Base-by-base conservation (phyloP, 768 basidiomycete species). In the Sarcomyxa edulis region DNA sequence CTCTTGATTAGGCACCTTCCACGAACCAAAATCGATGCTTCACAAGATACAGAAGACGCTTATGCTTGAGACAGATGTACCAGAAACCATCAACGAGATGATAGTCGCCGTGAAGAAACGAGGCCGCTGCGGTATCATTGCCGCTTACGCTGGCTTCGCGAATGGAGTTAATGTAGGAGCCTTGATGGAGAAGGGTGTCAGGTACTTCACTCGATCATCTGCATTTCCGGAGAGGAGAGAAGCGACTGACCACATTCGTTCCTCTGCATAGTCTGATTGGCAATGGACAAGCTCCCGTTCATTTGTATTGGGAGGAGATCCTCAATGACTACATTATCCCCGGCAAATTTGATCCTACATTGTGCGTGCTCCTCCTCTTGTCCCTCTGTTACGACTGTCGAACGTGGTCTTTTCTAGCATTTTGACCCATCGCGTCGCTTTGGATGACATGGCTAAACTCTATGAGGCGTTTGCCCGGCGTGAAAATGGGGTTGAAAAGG, bases 261-360 rank as follows among this genome's bases (percentile, higher is more conserved):
- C n/a, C n/a, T n/a, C 12, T n/a, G n/a, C n/a, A n/a, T n/a, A n/a
- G n/a, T n/a, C 64, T 85, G 35, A 81, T 84, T 48, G 83, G 82
- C 6, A 81, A 82, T 46, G 82, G 82, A 1, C 83, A 87, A 62
- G 81, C 82, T 0, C 84, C 84, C 3, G 80, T 84, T 1, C 83
- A 83, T 50, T 67, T 69, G 33, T 85, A 82, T 60, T 86, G 83
- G 83, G 61, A 81, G 40, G 76, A 84, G 47, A 72, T 88, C 33
- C 55, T 87, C 32, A 54, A 82, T 40, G 72, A 76, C 35, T 79
- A 76, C 50, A 76, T 86, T 52, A 59, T 71, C 33, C 64, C 74
- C 1, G 76, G 78, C 11, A 78, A 80, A 55, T 75, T 86, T 45
- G 79, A 86, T 46, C 74, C 76, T 4, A 72, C 65, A 4, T 76